Percentiles rank a stretch among this genome's conserved stretches.
These are phyloP conservation scores for Trametes villosa DNA, from an alignment of 768 basidiomycete species.

Conservation along the genomic window DNA sequence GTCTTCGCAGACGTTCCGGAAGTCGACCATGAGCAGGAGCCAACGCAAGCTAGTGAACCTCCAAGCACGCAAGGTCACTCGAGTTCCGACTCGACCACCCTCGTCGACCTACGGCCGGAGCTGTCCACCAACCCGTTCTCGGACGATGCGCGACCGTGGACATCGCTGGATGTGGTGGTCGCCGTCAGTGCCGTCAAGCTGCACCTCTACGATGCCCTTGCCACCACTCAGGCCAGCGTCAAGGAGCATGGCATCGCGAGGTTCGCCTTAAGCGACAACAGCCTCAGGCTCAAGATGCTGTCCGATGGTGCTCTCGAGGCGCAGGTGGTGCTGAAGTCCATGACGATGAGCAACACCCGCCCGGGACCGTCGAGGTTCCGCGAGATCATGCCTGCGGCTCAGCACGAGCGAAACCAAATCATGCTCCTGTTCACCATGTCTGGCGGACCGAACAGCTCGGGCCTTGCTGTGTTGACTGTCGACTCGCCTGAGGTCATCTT, in stretches of 20 bases:
- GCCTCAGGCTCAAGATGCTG: constrained; percentile 77
- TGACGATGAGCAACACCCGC: constrained; percentile 89
- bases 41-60: constrained; percentile 1
- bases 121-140: constrained; percentile 40
- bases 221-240: constrained; percentile 57
- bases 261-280: constrained; percentile 82
- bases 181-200: constrained; percentile 73
- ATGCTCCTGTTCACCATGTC: constrained; percentile 89
- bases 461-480: constrained; percentile 83
- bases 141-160: constrained; percentile 50
- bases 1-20: constrained; percentile 58
- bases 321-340: constrained; percentile 86
- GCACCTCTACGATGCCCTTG: constrained; percentile 80
- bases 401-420: constrained; percentile 88
- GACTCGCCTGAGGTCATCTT: constrained; percentile 95
- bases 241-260: constrained; percentile 82
- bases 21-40: constrained; percentile 19
- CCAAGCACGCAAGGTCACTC: constrained; percentile 15
- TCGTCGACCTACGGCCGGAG: constrained; percentile 61
- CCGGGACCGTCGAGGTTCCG: constrained; percentile 84
- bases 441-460: constrained; percentile 55
- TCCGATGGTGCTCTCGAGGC: constrained; percentile 86
- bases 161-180: constrained; percentile 74
- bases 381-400: constrained; percentile 92
- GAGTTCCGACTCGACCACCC: constrained; percentile 21